Base-by-base conservation (phyloP, 805 yeast species). In the Monosporozyma yasuniensis region DNA sequence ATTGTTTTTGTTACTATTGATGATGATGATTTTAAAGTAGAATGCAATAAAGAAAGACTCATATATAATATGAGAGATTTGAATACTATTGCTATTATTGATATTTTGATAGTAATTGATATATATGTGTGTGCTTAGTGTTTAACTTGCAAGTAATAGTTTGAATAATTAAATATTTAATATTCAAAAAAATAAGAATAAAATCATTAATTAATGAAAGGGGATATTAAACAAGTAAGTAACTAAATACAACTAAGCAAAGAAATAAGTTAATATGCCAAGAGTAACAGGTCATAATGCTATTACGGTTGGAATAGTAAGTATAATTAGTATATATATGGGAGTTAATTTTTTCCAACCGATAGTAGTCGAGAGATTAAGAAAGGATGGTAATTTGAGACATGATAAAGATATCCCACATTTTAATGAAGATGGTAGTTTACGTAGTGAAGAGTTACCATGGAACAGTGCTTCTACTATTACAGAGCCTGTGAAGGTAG, bases 261-360 rank as follows among this genome's bases (percentile, higher is more conserved):
- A 38, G 11, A 12, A 38, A 19, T 4, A 25, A 22, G 10, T 7
- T 25, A 47, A 43, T 18, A 65, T 64, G 70, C 56, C 66, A 12
- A 59, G 69, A 54, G 41, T 62, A 10, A 65, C 58, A 50, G 63
- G 58, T 7, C 61, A 60, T 42, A 67, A 65, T 44, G 47, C 60
- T 10, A 48, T 59, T 2, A 58, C 67, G 0, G 50, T 65, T 3
- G 57, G 54, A 0, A 48, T 65, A 22, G 61, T 65, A 3, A 53
- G 61, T 3, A 56, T 63, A 7, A 71, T 67, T 3, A 80, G 81
- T 3, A 68, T 74, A 3, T 77, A 75, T 56, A 70, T 76, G 18
- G 75, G 75, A 48, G 54, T 79, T 50, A 78, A 75, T 60, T 85
- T 85, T 66, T 85, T 87, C 71, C 82, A 82, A 56, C 95, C 95